These are phyloP conservation scores for Pyrus betulifolia DNA, from an alignment of 306 rosid genomes.

Conservation along the genomic window DNA sequence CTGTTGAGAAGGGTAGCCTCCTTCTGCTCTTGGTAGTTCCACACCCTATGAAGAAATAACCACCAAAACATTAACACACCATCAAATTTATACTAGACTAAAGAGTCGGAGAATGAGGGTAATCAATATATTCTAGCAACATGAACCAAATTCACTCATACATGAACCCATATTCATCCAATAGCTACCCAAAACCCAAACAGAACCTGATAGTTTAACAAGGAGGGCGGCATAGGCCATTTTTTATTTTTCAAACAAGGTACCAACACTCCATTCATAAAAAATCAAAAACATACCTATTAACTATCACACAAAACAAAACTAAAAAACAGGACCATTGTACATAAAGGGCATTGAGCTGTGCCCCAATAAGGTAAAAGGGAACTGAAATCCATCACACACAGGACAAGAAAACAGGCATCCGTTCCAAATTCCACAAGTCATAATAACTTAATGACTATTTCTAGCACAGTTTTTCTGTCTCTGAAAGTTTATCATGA, in stretches of 20 bases:
- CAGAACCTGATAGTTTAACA: background rate
- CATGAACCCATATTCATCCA: background rate
- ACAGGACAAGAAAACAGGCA: background rate
- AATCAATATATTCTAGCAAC: background rate
- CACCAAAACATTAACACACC: background rate
- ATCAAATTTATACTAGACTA: background rate
- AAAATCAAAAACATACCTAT: background rate
- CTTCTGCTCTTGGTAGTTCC: slow-evolving; percentile 79
- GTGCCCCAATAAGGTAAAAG: background rate
- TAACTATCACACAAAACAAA: background rate
- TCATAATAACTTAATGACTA: background rate
- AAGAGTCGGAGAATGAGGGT: background rate
- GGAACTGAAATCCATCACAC: background rate
- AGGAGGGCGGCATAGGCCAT: background rate
- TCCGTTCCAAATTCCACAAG: background rate
- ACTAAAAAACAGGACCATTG: background rate
- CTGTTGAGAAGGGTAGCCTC: slow-evolving; percentile 76
- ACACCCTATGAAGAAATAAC: slow-evolving; percentile 44
- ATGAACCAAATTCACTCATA: background rate
- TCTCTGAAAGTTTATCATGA: background rate
- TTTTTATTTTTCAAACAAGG: background rate
- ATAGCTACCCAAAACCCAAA: background rate
- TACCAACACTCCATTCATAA: background rate
- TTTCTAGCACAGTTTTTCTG: background rate
- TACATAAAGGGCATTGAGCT: background rate